phyloP scores from a whole-genome alignment of 805 yeast species.

The Wickerhamomyces bisporus region DNA sequence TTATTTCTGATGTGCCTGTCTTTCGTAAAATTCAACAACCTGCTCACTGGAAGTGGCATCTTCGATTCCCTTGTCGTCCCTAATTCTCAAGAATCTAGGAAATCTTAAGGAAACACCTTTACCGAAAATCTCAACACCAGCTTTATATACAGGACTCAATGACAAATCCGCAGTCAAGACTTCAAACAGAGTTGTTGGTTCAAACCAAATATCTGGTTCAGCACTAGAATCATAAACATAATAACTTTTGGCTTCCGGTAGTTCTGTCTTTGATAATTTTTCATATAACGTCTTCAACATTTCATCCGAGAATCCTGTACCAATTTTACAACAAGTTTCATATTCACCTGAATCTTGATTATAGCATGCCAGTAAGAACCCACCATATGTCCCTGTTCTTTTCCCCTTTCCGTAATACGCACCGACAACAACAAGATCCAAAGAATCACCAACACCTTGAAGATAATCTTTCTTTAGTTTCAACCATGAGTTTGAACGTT shows the following conservation, averaged over 20 bases:
- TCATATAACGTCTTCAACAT: conserved; percentile 56
- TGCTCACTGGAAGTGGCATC: conserved; percentile 86
- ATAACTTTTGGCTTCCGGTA: conserved; percentile 58
- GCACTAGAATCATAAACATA: conserved; percentile 68
- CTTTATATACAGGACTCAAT: conserved; percentile 82
- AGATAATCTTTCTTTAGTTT: conserved; percentile 92
- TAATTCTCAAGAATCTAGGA: conserved; percentile 75
- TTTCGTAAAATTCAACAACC: conserved; percentile 74
- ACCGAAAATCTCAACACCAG: conserved; percentile 67
- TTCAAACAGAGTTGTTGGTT: conserved; percentile 79
- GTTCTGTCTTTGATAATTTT: conserved; percentile 62
- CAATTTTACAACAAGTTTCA: conserved; percentile 95
- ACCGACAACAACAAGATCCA: conserved; percentile 90
- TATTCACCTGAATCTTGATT: conserved; percentile 88
- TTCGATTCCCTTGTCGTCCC: conserved; percentile 83
- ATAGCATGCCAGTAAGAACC: conserved; percentile 85
- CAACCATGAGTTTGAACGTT: conserved; percentile 92
- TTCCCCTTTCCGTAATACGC: conserved; percentile 93
- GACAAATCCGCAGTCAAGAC: conserved; percentile 89
- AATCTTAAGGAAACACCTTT: conserved; percentile 85
- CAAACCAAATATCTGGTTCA: conserved; percentile 91
- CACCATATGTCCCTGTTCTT: conserved; percentile 93
- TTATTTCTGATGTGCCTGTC: conserved; percentile 42
- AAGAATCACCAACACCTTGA: conserved; percentile 92
- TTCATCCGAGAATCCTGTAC: conserved; percentile 94